Evolutionary conservation across 129 eudicot species (phyloP), one percentile per base, ranked within the genome.

Genomic region (Oenanthe sinensis): DNA sequence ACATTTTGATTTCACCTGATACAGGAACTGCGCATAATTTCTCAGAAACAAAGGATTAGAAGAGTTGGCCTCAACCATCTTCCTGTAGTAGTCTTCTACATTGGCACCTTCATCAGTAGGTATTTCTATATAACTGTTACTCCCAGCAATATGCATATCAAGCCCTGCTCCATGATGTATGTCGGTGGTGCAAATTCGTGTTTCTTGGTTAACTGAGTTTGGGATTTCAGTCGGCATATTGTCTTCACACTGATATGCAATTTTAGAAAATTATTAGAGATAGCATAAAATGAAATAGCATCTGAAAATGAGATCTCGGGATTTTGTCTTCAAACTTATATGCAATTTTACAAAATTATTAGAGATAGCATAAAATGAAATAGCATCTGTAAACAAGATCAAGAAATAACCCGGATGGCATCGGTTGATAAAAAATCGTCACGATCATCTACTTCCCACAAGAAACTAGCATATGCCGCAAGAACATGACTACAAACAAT

Each of bases 381-480:
- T 46, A 26, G 13, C 77, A 45, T 4, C 36, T 72, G 22, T 44
- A 43, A 5, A 42, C 3, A 4, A 74, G 26, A 46, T 26, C 19
- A 74, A 44, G 77, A 24, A 52, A 45, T 37, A 45, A 89, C 96
- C 93, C 87, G 78, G 47, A 44, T 8, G 36, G 47, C 65, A 81
- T 69, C 71, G 20, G 55, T 63, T 24, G 68, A 16, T 12, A 74
- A 14, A 79, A 68, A 28, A 24, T 80, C 80, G 65, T 89, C 91
- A n/a, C 75, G 84, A 22, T 88, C 96, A 46, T 86, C 97, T 78
- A 84, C 81, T 63, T 91, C 91, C 98, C 98, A 94, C 36, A 94
- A 83, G 85, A 94, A 94, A 77, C 91, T 86, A 79, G 97, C 98
- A 82, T 91, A 88, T 77, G 96, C 97, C 43, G 92, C 98, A 77